These are phyloP conservation scores for Polyporus arcularius DNA, from an alignment of 768 basidiomycete species.

Conservation along the genomic window DNA sequence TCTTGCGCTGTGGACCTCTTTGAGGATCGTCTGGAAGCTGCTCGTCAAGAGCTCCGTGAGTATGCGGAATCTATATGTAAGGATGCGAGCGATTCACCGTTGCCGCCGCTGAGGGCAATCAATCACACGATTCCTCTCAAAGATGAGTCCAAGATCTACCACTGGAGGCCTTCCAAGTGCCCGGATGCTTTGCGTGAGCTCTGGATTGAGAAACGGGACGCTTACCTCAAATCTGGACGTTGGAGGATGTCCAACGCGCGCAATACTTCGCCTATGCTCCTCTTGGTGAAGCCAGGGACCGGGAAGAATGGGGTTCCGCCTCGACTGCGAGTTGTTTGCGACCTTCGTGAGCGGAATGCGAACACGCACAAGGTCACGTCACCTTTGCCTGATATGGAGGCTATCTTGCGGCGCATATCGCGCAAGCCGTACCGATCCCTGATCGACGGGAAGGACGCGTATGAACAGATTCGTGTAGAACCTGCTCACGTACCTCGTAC, in stretches of 20 bases:
- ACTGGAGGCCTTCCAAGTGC: conserved; percentile 37
- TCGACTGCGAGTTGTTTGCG: conserved; percentile 13
- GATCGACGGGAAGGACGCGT: conserved; percentile 31
- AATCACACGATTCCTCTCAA: conserved; percentile 39
- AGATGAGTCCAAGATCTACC: conserved; percentile 32
- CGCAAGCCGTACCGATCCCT: conserved; percentile 22
- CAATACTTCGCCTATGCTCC: conserved; percentile 36
- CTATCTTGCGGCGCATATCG: conserved; percentile 25
- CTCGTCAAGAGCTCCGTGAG: conserved; percentile 16
- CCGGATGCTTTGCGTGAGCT: conserved; percentile 31
- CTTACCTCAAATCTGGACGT: conserved; percentile 32
- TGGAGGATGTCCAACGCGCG: conserved; percentile 32
- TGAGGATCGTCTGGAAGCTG: conserved; percentile 17
- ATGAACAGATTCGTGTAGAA: conserved; percentile 31
- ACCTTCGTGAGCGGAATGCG: conserved; percentile 31
- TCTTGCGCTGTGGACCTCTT: conserved; percentile 20
- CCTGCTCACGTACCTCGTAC: conserved; percentile 25
- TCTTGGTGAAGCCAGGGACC: conserved; percentile 31
- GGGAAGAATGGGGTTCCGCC: conserved; percentile 10
- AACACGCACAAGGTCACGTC: conserved; percentile 32
- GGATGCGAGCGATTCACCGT: conserved; percentile 17
- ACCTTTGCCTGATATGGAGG: conserved; percentile 30
- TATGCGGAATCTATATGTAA: conserved; percentile 19
- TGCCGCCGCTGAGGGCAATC: conserved; percentile 31
- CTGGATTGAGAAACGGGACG: conserved; percentile 33